Base-by-base conservation (phyloP, 2,329 filamentous ascomycete species). In the Colletotrichum sp. region DNA sequence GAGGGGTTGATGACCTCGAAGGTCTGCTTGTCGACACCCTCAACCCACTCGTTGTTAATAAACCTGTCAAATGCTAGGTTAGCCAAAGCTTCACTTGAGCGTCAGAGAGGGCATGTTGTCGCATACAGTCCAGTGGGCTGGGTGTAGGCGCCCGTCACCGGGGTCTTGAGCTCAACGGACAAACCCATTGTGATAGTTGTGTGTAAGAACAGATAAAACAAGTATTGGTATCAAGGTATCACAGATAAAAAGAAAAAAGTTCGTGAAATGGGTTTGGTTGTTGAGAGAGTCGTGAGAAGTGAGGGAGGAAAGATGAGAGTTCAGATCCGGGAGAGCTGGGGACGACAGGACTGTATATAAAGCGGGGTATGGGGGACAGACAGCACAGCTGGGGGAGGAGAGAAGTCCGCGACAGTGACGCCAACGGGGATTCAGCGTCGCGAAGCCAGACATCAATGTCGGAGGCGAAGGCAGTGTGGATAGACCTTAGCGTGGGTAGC, bases 21-120 rank as follows among this genome's bases (percentile, higher is more conserved):
- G 80, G 93, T 96, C 91, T 95, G 94, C 88, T 96, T 96, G 81
- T 98, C 95, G 78, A 94, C 93, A 84, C 92, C 90, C 85, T 94
- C 92, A 79, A 98, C 92, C 88, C 93, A 98, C 87, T 98, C 94
- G 86, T 96, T 96, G 91, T 97, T 96, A 91, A 98, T 97, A 91
- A 95, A 97, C 77, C 94, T 95, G 81, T 28, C 3, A 8, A n/a
- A 26, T 5, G n/a, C 36, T n/a, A 6, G 32, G 48, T 75, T 36
- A 68, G 63, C 21, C 9, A 13, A 21, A 61, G 52, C n/a, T 21
- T 57, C 61, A 32, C 52, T 28, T 28, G 26, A 28, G 26, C 26
- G 26, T 28, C 26, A 28, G 26, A 28, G 26, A 28, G 26, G 21
- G 68, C 34, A 52, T 52, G n/a, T 24, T 5, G 59, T 48, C 26